Evolutionary conservation across 345 rosid genomes (phyloP).

Genomic region (Heritiera littoralis): DNA sequence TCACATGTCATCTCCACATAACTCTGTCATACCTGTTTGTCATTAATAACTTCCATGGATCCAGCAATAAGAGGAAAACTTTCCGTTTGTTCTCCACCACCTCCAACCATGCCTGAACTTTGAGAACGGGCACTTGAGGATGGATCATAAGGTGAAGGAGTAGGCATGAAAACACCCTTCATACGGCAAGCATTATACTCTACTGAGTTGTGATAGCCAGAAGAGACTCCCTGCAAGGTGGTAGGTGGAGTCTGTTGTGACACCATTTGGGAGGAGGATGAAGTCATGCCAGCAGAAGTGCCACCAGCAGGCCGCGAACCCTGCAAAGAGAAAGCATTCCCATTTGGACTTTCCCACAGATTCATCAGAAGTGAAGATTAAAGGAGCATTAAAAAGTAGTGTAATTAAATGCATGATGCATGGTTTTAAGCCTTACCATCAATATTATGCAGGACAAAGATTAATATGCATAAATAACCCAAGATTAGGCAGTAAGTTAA

Average conservation of each 20-base stretch:
- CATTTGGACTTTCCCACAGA: not conserved
- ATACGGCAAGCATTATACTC: slow-evolving; percentile 67
- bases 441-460: not conserved
- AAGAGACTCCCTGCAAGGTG: slow-evolving; percentile 58
- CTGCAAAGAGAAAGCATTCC: slow-evolving; percentile 40
- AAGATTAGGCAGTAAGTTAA: not conserved
- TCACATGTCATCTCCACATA: not conserved
- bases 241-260: slow-evolving; percentile 57
- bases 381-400: not conserved
- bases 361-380: not conserved
- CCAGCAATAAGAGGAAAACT: slow-evolving; percentile 48
- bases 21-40: slow-evolving; percentile 65
- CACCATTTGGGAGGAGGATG: slow-evolving; percentile 66
- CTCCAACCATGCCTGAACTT: slow-evolving; percentile 56
- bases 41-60: slow-evolving; percentile 47
- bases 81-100: slow-evolving; percentile 55
- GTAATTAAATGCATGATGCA: not conserved
- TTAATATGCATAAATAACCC: not conserved
- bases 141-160: slow-evolving; percentile 55
- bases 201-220: slow-evolving; percentile 56
- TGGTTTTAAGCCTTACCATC: slow-evolving; percentile 6
- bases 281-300: slow-evolving; percentile 46
- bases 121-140: slow-evolving; percentile 47
- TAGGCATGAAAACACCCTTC: slow-evolving; percentile 80
- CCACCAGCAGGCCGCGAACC: slow-evolving; percentile 73